phyloP scores from a whole-genome alignment of 2,329 filamentous ascomycete genomes.

The Phaeophleospora eucalypticola region DNA sequence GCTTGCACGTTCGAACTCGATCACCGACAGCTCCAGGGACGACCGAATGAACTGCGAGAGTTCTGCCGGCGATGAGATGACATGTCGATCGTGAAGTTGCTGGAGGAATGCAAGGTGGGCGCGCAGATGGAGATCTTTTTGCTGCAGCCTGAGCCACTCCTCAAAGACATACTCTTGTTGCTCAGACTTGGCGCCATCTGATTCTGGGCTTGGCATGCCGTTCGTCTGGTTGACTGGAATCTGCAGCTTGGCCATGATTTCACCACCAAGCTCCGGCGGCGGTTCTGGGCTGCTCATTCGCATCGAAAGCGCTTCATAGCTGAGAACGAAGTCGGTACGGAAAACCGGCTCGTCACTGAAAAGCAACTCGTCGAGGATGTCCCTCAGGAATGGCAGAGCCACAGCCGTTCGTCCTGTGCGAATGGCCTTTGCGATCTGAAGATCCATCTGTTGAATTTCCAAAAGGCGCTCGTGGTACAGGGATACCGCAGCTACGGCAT shows the following conservation, averaged over 20 bases:
- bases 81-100: slow-evolving; percentile 70
- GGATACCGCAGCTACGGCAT: slow-evolving; percentile 57
- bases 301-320: slow-evolving; percentile 72
- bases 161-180: slow-evolving; percentile 94
- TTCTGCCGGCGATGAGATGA: slow-evolving; percentile 71
- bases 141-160: slow-evolving; percentile 85
- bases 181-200: slow-evolving; percentile 61
- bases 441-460: slow-evolving; percentile 55
- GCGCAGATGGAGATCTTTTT: slow-evolving; percentile 70
- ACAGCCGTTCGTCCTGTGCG: slow-evolving; percentile 61
- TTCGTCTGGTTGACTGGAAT: slow-evolving; percentile 55
- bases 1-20: slow-evolving; percentile 69
- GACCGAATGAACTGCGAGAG: slow-evolving; percentile 74
- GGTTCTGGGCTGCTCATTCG: slow-evolving; percentile 72
- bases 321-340: slow-evolving; percentile 80
- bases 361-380: slow-evolving; percentile 72
- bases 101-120: slow-evolving; percentile 72
- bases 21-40: slow-evolving; percentile 74
- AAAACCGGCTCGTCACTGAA: slow-evolving; percentile 73
- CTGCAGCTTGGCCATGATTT: slow-evolving; percentile 65
- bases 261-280: slow-evolving; percentile 59
- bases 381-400: slow-evolving; percentile 74
- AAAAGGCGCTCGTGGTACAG: slow-evolving; percentile 58
- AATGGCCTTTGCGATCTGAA: slow-evolving; percentile 69
- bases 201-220: slow-evolving; percentile 54